Conservation (phyloP, 768 basidiomycete genomes). For the Podaxis sp. region DNA sequence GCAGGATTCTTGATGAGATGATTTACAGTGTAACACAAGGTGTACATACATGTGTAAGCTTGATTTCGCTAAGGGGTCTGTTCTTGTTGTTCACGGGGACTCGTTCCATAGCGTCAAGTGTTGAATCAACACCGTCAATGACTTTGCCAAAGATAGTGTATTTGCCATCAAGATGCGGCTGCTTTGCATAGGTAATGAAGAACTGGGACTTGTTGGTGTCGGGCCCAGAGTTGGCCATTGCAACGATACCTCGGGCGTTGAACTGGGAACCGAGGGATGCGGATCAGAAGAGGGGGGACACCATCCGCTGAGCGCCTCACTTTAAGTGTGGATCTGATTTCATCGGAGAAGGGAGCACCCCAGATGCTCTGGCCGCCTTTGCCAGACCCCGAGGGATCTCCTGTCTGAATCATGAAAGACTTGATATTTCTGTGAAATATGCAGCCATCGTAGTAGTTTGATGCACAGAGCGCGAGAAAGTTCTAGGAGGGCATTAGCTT, state of each 20-base stretch:
- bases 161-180: constrained; percentile 90
- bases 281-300: constrained; percentile 18
- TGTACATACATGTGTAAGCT: constrained; percentile 64
- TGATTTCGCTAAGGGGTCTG: constrained; percentile 82
- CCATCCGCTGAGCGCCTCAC: constrained; percentile 34
- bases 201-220: constrained; percentile 93
- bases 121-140: constrained; percentile 96
- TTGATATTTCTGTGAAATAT: constrained; percentile 95
- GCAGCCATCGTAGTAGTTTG: constrained; percentile 79
- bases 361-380: constrained; percentile 98
- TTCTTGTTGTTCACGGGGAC: constrained; percentile 90
- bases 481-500: constrained; percentile 50
- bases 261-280: constrained; percentile 51
- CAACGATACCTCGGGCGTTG: constrained; percentile 89
- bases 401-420: constrained; percentile 94
- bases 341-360: constrained; percentile 89
- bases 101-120: constrained; percentile 90
- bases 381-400: constrained; percentile 84
- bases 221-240: constrained; percentile 96
- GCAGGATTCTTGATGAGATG: constrained; percentile 10
- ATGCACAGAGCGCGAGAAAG: constrained; percentile 91
- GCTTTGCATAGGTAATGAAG: constrained; percentile 89
- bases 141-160: constrained; percentile 95
- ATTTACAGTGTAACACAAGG: constrained; percentile 6
- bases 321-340: constrained; percentile 91